phyloP scores from a whole-genome alignment of 1,284 basidiomycete genomes.

The Sporisorium reilianum region DNA sequence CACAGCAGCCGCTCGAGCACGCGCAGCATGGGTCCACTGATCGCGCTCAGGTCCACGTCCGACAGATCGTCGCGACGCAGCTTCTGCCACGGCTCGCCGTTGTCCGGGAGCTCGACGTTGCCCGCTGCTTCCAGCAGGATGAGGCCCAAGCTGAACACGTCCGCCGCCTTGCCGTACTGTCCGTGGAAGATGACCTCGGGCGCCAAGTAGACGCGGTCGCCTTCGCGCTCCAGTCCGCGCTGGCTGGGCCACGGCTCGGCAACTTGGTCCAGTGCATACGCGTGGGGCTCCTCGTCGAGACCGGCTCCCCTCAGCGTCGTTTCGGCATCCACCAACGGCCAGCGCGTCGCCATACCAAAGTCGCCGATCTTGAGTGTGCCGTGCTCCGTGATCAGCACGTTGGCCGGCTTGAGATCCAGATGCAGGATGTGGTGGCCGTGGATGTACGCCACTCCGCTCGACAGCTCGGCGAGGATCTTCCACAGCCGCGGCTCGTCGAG shows the following conservation, averaged over 20 bases:
- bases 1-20: slow-evolving; percentile 57
- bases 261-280: slow-evolving; percentile 20
- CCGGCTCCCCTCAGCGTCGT: slow-evolving; percentile 62
- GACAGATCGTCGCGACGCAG: slow-evolving; percentile 91
- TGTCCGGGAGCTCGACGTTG: slow-evolving; percentile 94
- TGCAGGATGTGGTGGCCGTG: slow-evolving; percentile 91
- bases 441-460: slow-evolving; percentile 82
- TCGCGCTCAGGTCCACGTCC: slow-evolving; percentile 81
- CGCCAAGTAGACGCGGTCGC: slow-evolving; percentile 98
- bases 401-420: slow-evolving; percentile 97
- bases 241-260: slow-evolving; percentile 23
- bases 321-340: slow-evolving; percentile 60
- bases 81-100: slow-evolving; percentile 95
- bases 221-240: slow-evolving; percentile 78
- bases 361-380: slow-evolving; percentile 97
- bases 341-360: slow-evolving; percentile 77
- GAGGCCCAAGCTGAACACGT: slow-evolving; percentile 97
- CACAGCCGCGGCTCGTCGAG: slow-evolving; percentile 94
- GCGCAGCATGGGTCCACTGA: slow-evolving; percentile 68
- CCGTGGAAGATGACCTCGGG: slow-evolving; percentile 90
- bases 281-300: slow-evolving; percentile 33
- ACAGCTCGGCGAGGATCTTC: slow-evolving; percentile 94
- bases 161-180: slow-evolving; percentile 89
- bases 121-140: slow-evolving; percentile 93
- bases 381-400: slow-evolving; percentile 89